Evolutionary conservation across 768 basidiomycete species (phyloP).

Genomic region (Chalciporus sphaerocephalus): DNA sequence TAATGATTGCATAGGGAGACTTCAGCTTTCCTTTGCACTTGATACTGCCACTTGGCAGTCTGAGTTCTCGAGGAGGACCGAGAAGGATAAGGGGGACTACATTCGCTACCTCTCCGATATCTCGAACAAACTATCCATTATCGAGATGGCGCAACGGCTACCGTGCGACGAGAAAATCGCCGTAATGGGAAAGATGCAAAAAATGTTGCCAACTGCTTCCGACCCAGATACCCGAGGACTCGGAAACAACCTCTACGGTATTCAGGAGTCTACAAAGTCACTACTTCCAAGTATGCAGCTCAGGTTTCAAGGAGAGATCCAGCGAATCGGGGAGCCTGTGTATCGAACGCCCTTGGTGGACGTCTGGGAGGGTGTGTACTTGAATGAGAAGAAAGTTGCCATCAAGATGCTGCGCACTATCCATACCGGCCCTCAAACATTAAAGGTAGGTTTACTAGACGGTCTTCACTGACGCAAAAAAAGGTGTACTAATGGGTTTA

Average conservation of each 20-base stretch:
- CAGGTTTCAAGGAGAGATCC: constrained; percentile 46
- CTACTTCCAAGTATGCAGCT: constrained; percentile 50
- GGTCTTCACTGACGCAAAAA: background rate
- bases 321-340: constrained; percentile 45
- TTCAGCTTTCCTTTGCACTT: constrained; percentile 47
- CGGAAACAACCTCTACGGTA: constrained; percentile 44
- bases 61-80: constrained; percentile 35
- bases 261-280: constrained; percentile 41
- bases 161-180: constrained; percentile 32
- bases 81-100: constrained; percentile 42
- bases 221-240: constrained; percentile 38
- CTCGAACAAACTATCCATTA: constrained; percentile 36
- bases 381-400: constrained; percentile 50
- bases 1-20: constrained; percentile 42
- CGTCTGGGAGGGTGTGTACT: constrained; percentile 52
- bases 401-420: constrained; percentile 55
- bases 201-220: constrained; percentile 5
- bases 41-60: constrained; percentile 48
- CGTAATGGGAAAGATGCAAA: constrained; percentile 50
- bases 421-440: constrained; percentile 41
- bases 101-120: constrained; percentile 43
- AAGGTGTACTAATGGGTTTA: constrained; percentile 1
- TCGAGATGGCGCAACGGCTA: constrained; percentile 31
- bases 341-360: constrained; percentile 51
- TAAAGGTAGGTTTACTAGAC: constrained; percentile 31